Percentiles rank a stretch among this genome's conserved stretches.
Evolutionary conservation across 257 asterid genomes (phyloP).

Genomic region (Coffea eugenioides): DNA sequence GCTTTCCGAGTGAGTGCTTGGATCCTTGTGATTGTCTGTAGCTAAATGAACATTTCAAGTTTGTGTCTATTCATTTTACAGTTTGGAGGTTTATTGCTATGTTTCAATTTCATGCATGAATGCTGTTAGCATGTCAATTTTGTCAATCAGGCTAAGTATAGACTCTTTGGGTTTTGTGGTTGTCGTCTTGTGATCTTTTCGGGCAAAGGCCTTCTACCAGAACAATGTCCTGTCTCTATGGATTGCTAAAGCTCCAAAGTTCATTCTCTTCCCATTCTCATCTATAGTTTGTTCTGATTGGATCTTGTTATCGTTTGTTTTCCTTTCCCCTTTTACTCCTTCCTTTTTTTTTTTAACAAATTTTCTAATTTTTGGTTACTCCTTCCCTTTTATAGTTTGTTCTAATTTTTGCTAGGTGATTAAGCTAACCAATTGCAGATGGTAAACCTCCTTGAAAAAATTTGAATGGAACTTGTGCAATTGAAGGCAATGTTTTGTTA

Average conservation of each 20-base stretch:
- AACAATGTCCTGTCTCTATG: not conserved
- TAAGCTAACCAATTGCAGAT: not conserved
- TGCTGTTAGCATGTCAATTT: not conserved
- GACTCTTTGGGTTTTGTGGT: not conserved
- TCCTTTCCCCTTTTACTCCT: not conserved
- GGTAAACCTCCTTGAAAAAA: not conserved
- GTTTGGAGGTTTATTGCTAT: not conserved
- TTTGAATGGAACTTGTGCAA: not conserved
- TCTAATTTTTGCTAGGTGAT: too few species aligned
- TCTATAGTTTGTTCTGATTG: not conserved
- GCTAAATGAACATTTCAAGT: not conserved
- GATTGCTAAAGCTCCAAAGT: not conserved
- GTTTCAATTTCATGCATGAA: not conserved
- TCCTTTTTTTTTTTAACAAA: not conserved
- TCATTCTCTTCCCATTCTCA: not conserved
- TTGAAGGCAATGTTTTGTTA: not conserved
- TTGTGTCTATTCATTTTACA: not conserved
- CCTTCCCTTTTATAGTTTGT: too few species aligned
- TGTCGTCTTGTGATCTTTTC: not conserved
- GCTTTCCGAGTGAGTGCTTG: slow-evolving; percentile 74
- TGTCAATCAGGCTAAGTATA: not conserved
- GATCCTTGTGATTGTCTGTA: not conserved
- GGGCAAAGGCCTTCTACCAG: not conserved
- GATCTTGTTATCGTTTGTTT: not conserved
- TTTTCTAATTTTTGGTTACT: not conserved